Conservation (phyloP, 2,329 filamentous ascomycete genomes). For the Xylaria digitata region DNA sequence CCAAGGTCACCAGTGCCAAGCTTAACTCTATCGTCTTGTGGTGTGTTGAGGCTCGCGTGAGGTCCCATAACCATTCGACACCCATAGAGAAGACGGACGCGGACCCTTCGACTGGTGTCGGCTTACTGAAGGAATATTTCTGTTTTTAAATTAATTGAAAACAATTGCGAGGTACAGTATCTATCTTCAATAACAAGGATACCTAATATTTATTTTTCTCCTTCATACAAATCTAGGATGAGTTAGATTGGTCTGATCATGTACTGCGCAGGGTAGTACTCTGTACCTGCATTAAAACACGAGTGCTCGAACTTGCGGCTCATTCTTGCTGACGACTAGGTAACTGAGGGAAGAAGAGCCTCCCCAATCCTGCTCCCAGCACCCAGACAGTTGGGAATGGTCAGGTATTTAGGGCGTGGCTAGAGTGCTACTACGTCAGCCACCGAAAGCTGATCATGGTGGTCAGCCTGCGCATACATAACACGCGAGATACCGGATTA, state of each 20-base stretch:
- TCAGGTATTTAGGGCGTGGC: conserved; percentile 5
- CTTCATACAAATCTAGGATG: conserved; percentile 3
- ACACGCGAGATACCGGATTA: neutral
- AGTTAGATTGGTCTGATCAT: conserved; percentile 4
- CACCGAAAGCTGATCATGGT: conserved; percentile 24
- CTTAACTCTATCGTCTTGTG: neutral
- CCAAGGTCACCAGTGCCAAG: conserved; percentile 8
- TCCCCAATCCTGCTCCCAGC: conserved; percentile 11
- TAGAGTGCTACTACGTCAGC: conserved; percentile 32
- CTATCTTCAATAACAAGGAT: neutral
- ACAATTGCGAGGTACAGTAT: neutral
- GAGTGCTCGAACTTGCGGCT: conserved; percentile 24
- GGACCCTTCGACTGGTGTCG: neutral
- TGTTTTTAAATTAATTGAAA: neutral
- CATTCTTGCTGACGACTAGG: conserved; percentile 24
- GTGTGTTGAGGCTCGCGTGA: conserved; percentile 18
- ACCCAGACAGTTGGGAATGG: conserved; percentile 29
- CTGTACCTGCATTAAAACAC: conserved; percentile 36
- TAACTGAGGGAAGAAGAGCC: neutral
- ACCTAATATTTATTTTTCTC: neutral
- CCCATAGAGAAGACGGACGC: neutral
- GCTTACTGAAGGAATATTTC: neutral
- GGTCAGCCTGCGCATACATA: conserved; percentile 27
- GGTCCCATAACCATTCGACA: neutral
- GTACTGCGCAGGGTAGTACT: conserved; percentile 26